Evolutionary conservation across 129 eudicot species (phyloP), one percentile per base, ranked within the genome.

Genomic region (Lactuca sativa): DNA sequence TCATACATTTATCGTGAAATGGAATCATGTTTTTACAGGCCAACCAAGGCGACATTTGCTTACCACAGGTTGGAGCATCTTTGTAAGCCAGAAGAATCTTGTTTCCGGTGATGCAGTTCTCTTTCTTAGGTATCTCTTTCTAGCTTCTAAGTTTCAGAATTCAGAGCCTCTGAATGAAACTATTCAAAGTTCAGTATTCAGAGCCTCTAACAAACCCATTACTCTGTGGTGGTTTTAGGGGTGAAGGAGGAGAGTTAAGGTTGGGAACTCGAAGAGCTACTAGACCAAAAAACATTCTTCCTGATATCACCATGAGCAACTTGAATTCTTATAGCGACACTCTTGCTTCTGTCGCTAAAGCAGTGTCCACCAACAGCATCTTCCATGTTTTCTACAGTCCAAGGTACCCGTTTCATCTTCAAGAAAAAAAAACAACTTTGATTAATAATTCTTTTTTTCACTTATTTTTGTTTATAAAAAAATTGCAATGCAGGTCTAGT

Each of bases 31-130:
- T 4, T 69, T 77, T 69, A 41, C 85, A 92, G 98, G 98, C 41
- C 98, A 89, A 84, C 98, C 98, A 1, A 84, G 98, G 87, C 77
- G 98, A 5, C 98, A 92, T 79, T 87, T 92, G 87, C 98, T 92
- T 63, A 92, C 98, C 6, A 92, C 98, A 2, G 98, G 98, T 6
- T 92, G 98, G 98, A 92, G 96, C 77, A 81, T 86, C 71, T 92
- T 92, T 72, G 98, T 92, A 11, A 92, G 95, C 90, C 98, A 92
- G 66, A 92, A 92, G 77, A 86, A 85, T 76, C 98, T 92, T 57
- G 86, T 84, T 36, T 77, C 95, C 3, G 98, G 98, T 30, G 98
- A 92, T 86, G 98, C 98, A 4, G 98, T 92, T 76, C 95, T 92
- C 71, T 92, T 92, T 74, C 74, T 92, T 79, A 88, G 98, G 98